phyloP scores from a whole-genome alignment of 495 filamentous ascomycete species.

The Penicillium longicatenatum region DNA sequence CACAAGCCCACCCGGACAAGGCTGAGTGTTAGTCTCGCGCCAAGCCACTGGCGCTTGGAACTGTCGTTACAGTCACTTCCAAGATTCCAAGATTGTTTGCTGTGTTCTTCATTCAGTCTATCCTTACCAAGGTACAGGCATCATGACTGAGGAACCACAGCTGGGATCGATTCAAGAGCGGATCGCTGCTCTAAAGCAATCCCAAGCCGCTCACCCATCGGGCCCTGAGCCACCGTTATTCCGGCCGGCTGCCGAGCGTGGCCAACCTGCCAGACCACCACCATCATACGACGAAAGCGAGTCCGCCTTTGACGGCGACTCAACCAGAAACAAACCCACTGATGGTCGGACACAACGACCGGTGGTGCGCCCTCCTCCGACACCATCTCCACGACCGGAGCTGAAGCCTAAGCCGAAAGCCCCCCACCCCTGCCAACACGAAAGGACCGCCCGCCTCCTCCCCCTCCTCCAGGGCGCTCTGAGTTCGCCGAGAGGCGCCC shows the following conservation, averaged over 20 bases:
- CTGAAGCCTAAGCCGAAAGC: slow-evolving; percentile 37
- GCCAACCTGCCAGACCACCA: slow-evolving; percentile 50
- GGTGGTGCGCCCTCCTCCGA: slow-evolving; percentile 22
- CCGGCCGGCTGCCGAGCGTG: slow-evolving; percentile 41
- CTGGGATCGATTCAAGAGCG: slow-evolving; percentile 57
- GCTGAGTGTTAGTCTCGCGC: neutral
- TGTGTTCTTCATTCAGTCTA: neutral
- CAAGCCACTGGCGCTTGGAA: slow-evolving; percentile 6
- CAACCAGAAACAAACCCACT: slow-evolving; percentile 50
- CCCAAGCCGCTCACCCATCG: slow-evolving; percentile 49
- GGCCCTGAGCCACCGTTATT: slow-evolving; percentile 24
- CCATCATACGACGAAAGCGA: slow-evolving; percentile 40
- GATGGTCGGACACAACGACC: slow-evolving; percentile 23
- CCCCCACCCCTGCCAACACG: slow-evolving; percentile 58
- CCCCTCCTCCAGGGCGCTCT: slow-evolving; percentile 43
- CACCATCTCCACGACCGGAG: slow-evolving; percentile 26
- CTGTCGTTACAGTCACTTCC: neutral
- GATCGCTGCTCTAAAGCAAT: slow-evolving; percentile 60
- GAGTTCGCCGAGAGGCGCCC: slow-evolving; percentile 39
- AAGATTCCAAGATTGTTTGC: neutral
- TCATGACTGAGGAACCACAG: slow-evolving; percentile 43
- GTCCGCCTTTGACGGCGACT: slow-evolving; percentile 28
- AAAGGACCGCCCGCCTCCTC: slow-evolving; percentile 39
- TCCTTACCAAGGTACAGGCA: neutral
- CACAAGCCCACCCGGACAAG: neutral